These are phyloP conservation scores for Turnera subulata DNA, from an alignment of 345 rosid genomes.

Conservation along the genomic window DNA sequence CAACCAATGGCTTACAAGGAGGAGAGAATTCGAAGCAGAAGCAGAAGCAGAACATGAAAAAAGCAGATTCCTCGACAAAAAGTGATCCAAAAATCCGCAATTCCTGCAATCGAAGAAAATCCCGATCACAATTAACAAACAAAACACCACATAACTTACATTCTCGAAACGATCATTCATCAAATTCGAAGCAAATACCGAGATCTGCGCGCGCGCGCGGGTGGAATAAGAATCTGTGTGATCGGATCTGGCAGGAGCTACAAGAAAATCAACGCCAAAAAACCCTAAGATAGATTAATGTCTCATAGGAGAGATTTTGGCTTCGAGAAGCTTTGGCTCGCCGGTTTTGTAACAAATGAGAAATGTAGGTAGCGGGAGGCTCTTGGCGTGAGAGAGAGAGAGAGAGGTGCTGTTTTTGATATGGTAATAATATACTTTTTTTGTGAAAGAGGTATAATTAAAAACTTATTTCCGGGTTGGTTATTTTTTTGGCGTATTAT, in stretches of 20 bases:
- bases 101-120: conserved; percentile 8
- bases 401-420: not conserved
- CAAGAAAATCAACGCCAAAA: conserved; percentile 1
- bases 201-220: not conserved
- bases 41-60: conserved; percentile 47
- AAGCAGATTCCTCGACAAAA: conserved; percentile 12
- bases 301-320: not conserved
- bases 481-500: conserved; percentile 1
- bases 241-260: conserved; percentile 17
- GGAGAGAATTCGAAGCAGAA: conserved; percentile 46
- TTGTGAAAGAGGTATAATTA: not conserved
- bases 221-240: not conserved
- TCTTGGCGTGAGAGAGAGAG: not conserved
- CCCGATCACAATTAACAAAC: conserved; percentile 4
- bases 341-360: not conserved
- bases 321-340: not conserved
- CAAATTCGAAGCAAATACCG: not conserved
- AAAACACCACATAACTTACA: conserved; percentile 4
- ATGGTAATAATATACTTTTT: not conserved
- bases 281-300: not conserved
- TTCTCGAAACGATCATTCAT: not conserved
- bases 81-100: conserved; percentile 6
- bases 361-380: not conserved
- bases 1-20: conserved; percentile 39
- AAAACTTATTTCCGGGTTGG: not conserved